These are phyloP conservation scores for Russula virescens DNA, from an alignment of 768 basidiomycete genomes.

Conservation along the genomic window DNA sequence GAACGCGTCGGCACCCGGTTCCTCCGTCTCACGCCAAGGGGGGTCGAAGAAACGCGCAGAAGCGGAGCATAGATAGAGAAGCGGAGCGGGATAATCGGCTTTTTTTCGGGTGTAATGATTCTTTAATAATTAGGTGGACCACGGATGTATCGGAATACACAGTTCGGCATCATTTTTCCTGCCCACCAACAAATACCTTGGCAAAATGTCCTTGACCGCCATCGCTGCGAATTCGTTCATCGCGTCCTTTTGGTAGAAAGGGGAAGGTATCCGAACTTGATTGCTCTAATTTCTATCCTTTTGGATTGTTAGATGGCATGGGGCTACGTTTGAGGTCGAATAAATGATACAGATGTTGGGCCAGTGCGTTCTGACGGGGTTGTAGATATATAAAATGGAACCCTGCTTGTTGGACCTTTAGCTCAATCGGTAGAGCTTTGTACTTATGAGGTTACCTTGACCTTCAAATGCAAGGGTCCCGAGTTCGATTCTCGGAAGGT, in stretches of 20 bases:
- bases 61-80: conserved; percentile 17
- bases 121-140: background rate
- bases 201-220: background rate
- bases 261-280: background rate
- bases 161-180: background rate
- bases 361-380: background rate
- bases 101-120: conserved; percentile 1
- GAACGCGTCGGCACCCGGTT: conserved; percentile 67
- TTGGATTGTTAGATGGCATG: background rate
- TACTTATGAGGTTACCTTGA: conserved; percentile 50
- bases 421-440: conserved; percentile 60
- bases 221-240: background rate
- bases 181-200: background rate
- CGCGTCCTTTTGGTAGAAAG: background rate
- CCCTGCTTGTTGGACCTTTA: conserved; percentile 39
- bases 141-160: conserved; percentile 3
- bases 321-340: background rate
- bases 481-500: conserved; percentile 60
- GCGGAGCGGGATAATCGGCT: background rate
- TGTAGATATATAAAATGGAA: background rate
- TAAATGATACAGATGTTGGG: background rate
- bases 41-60: conserved; percentile 23
- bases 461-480: conserved; percentile 52
- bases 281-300: background rate
- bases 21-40: conserved; percentile 35